phyloP scores from a whole-genome alignment of 2,329 filamentous ascomycete genomes.

The Colletotrichum caudatum region DNA sequence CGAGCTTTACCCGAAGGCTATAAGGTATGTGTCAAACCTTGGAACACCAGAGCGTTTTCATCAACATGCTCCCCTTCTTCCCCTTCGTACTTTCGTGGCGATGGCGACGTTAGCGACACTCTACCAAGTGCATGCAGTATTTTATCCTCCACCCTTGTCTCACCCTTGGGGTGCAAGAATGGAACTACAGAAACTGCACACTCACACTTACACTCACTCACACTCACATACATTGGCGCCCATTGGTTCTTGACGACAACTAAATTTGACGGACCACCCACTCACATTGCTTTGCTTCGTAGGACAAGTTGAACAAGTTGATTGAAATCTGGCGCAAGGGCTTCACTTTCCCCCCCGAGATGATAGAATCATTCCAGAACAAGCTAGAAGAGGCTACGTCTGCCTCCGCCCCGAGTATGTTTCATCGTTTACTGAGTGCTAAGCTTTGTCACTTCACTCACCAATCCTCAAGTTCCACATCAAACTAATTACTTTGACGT shows the following conservation, averaged over 20 bases:
- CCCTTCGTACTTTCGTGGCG: neutral
- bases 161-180: neutral
- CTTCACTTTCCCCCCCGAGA: slow-evolving; percentile 84
- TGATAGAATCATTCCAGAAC: slow-evolving; percentile 86
- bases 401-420: slow-evolving; percentile 70
- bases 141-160: slow-evolving; percentile 16
- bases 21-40: slow-evolving; percentile 79
- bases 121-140: slow-evolving; percentile 5
- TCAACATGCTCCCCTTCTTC: neutral
- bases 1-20: slow-evolving; percentile 90
- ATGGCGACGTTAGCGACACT: neutral
- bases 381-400: slow-evolving; percentile 75
- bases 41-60: neutral
- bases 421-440: slow-evolving; percentile 38
- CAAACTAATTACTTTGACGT: slow-evolving; percentile 26
- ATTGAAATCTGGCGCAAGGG: slow-evolving; percentile 98
- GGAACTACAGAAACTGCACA: neutral
- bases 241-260: neutral
- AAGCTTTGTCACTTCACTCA: slow-evolving; percentile 28
- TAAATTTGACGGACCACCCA: slow-evolving; percentile 41
- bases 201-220: neutral
- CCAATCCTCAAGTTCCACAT: neutral
- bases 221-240: neutral
- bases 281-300: slow-evolving; percentile 63
- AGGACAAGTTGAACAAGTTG: slow-evolving; percentile 96